Conservation (phyloP, 73 alveolate species). For the Symbiodinium natans region DNA sequence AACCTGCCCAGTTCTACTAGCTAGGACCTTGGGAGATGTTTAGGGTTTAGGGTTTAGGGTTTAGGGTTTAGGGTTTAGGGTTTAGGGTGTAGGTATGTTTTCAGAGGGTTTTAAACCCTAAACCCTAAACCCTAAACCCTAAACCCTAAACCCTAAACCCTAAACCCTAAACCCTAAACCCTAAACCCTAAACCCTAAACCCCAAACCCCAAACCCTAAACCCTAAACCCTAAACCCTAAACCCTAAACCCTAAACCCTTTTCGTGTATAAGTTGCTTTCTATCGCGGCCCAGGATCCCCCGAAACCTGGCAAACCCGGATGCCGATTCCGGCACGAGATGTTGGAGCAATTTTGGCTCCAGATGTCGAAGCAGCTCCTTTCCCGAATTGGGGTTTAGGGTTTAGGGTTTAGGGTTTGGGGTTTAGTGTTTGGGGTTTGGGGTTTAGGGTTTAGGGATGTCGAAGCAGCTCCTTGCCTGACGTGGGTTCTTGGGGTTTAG, state of each 20-base stretch:
- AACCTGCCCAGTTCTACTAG: no score
- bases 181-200: neutral
- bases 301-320: neutral
- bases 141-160: neutral
- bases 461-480: no score
- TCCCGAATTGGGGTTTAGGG: no score
- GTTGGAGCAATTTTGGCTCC: neutral
- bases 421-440: no score
- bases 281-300: neutral
- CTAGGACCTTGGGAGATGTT: no score
- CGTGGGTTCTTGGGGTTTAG: no score
- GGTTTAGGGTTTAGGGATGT: no score
- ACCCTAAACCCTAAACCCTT: no score
- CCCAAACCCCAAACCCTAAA: neutral
- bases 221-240: neutral
- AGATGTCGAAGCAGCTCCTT: neutral
- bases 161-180: neutral
- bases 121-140: neutral
- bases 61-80: neutral
- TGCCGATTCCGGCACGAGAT: neutral
- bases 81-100: neutral
- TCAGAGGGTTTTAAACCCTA: neutral
- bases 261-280: no score
- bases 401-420: no score
- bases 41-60: no score